A percentile compares a stretch with the other conserved stretches of the same genome.
Conservation (phyloP, 1,284 basidiomycete species). For the Ceratobasidium sp. region DNA sequence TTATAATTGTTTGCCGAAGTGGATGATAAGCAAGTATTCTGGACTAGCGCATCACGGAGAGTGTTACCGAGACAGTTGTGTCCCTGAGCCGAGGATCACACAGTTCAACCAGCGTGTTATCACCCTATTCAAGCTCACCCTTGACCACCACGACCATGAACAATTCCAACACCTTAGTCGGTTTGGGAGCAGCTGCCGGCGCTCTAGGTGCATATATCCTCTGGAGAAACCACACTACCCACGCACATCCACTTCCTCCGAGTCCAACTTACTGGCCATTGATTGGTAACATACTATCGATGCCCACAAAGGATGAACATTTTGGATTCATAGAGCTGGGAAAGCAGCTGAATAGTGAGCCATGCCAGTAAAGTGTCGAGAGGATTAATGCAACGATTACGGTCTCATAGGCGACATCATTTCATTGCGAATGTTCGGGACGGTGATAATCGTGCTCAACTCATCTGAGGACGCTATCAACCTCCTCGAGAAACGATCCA, state of each 20-base stretch:
- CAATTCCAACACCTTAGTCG: background rate
- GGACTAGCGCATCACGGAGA: too few species aligned
- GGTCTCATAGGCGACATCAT: constrained; percentile 13
- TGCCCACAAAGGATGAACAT: constrained; percentile 17
- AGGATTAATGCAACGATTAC: background rate
- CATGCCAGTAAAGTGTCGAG: background rate
- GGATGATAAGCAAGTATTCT: too few species aligned
- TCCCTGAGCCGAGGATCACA: background rate
- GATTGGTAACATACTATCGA: constrained; percentile 2
- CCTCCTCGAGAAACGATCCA: constrained; percentile 21
- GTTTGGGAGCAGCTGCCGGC: background rate
- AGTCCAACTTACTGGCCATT: constrained; percentile 13
- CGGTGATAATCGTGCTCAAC: constrained; percentile 1
- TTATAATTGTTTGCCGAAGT: too few species aligned
- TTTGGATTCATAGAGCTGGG: constrained; percentile 29
- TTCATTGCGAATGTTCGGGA: constrained; percentile 21
- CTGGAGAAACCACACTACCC: background rate
- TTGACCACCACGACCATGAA: background rate
- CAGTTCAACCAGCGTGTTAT: background rate
- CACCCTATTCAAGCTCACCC: background rate
- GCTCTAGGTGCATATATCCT: background rate
- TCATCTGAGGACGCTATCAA: constrained; percentile 21
- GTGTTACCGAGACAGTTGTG: background rate
- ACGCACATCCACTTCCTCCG: constrained; percentile 1
- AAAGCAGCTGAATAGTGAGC: constrained; percentile 6